Percentiles rank a stretch among this genome's conserved stretches.
phyloP scores from a whole-genome alignment of 345 rosid species.

The Eucalyptus tenuipes region DNA sequence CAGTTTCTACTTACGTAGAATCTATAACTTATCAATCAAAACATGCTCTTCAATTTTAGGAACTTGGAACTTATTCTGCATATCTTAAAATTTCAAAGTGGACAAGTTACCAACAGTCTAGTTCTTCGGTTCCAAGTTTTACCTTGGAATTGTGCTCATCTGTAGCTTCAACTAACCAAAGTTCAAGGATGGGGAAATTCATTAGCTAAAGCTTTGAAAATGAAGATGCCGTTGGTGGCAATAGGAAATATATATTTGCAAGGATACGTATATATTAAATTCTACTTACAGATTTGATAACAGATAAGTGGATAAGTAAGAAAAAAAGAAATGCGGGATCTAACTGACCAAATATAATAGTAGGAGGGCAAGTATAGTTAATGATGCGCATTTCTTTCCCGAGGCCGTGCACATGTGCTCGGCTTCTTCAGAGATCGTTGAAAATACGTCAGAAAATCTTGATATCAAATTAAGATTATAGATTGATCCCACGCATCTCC shows the following conservation, averaged over 20 bases:
- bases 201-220: background rate
- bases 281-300: background rate
- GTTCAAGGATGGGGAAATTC: background rate
- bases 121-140: rapidly evolving
- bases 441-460: background rate
- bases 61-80: too few relatives aligned
- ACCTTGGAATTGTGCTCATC: too few relatives aligned
- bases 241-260: background rate
- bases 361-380: background rate
- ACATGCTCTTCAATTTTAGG: too few relatives aligned
- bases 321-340: background rate
- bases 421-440: background rate
- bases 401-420: background rate
- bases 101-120: rapidly evolving
- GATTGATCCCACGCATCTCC: background rate
- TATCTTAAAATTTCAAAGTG: too few relatives aligned
- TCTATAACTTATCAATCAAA: rapidly evolving
- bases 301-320: background rate
- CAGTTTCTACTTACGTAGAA: rapidly evolving
- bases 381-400: background rate
- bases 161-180: background rate
- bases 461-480: background rate
- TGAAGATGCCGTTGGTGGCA: background rate
- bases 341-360: background rate
- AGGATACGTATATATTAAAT: background rate